Evolutionary conservation across 2,329 filamentous ascomycete species (phyloP).

Genomic region (Chaetomiaceae sp.): DNA sequence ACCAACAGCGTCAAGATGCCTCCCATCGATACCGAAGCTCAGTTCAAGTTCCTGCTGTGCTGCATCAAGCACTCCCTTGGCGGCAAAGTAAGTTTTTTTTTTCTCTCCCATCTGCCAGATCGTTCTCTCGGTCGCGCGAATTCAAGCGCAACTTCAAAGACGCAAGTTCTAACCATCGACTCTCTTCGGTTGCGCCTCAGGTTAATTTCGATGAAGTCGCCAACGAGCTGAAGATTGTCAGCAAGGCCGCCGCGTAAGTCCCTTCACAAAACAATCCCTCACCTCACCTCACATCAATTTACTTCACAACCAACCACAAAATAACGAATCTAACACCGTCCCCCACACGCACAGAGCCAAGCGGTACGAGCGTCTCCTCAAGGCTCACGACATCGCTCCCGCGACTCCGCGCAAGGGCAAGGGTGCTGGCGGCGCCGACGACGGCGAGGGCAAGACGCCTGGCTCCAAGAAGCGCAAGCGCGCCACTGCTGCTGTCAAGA

Average conservation of each 20-base stretch:
- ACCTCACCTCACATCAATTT: not conserved
- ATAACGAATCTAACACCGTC: not conserved
- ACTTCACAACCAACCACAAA: not conserved
- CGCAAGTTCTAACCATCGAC: constrained; percentile 11
- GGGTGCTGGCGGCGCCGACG: not conserved
- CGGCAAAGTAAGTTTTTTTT: constrained; percentile 48
- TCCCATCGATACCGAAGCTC: constrained; percentile 45
- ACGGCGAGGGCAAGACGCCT: constrained; percentile 7
- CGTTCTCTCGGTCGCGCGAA: not conserved
- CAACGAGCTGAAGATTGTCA: constrained; percentile 56
- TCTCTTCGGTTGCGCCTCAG: constrained; percentile 39
- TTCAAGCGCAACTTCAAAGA: too few relatives aligned
- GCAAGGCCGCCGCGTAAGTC: constrained; percentile 66
- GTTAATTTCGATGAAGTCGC: constrained; percentile 63
- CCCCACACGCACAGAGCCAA: constrained; percentile 21
- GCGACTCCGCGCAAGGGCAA: constrained; percentile 9
- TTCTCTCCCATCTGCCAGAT: too few relatives aligned
- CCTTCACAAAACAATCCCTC: too few relatives aligned
- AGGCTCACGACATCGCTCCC: constrained; percentile 21
- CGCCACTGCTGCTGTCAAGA: not conserved
- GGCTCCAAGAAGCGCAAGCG: constrained; percentile 15
- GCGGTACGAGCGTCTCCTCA: constrained; percentile 28
- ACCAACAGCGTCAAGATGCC: constrained; percentile 40
- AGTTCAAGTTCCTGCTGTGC: constrained; percentile 61
- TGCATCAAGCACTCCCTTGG: constrained; percentile 58